phyloP scores from a whole-genome alignment of 441 rosid species.

The Macaranga tanarius region DNA sequence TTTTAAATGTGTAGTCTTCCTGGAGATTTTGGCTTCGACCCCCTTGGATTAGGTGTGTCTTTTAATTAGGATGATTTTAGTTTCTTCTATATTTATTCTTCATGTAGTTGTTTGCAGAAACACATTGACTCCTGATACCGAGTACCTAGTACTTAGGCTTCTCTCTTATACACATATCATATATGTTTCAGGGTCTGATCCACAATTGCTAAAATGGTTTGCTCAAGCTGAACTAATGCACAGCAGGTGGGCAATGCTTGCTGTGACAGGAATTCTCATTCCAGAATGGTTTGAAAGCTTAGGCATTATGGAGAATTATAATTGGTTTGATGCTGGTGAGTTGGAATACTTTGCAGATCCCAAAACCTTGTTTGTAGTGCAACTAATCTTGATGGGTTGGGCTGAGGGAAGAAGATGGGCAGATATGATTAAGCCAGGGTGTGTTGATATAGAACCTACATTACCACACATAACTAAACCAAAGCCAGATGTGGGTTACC shows the following conservation, averaged over 20 bases:
- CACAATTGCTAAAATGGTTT: conserved; percentile 77
- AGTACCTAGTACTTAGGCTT: not conserved
- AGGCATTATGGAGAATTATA: conserved; percentile 67
- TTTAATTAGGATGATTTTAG: not conserved
- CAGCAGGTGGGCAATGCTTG: conserved; percentile 94
- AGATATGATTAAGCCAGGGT: conserved; percentile 76
- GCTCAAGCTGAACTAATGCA: conserved; percentile 92
- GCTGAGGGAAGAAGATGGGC: conserved; percentile 95
- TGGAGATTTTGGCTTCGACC: conserved; percentile 93
- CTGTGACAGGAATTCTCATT: conserved; percentile 69
- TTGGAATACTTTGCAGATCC: conserved; percentile 81
- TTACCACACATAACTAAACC: conserved; percentile 71
- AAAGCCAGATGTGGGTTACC: conserved; percentile 78
- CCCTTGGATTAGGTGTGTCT: conserved; percentile 79
- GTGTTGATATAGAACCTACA: conserved; percentile 66
- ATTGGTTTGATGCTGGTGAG: conserved; percentile 83
- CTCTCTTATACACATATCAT: not conserved
- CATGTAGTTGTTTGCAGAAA: not conserved
- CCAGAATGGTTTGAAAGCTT: conserved; percentile 77
- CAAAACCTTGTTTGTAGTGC: conserved; percentile 62
- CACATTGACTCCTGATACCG: not conserved
- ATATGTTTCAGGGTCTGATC: conserved; percentile 66
- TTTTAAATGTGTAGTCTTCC: conserved; percentile 58
- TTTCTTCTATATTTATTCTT: not conserved
- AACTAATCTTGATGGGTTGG: conserved; percentile 87